Conservation (phyloP, 2,329 filamentous ascomycete species). For the Xylariaceae sp. region DNA sequence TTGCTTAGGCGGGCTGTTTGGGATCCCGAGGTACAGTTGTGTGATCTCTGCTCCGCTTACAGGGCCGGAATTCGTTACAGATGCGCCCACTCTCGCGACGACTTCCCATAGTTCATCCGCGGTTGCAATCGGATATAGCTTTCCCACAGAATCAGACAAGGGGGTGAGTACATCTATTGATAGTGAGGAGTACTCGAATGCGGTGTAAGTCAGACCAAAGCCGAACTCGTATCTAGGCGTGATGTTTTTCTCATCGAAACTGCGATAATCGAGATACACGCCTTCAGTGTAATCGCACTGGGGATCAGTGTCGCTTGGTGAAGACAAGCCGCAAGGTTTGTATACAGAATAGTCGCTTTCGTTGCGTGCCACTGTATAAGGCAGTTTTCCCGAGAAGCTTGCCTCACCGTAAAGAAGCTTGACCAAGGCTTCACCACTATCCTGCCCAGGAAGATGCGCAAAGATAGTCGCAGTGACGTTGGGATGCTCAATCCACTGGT, state of each 20-base stretch:
- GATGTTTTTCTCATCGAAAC: conserved; percentile 45
- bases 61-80: conserved; percentile 59
- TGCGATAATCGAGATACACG: conserved; percentile 51
- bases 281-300: conserved; percentile 60
- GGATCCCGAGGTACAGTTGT: conserved; percentile 60
- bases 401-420: conserved; percentile 56
- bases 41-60: conserved; percentile 49
- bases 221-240: conserved; percentile 52
- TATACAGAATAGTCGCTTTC: conserved; percentile 50
- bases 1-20: conserved; percentile 54
- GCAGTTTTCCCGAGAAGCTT: conserved; percentile 52
- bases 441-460: conserved; percentile 63
- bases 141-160: conserved; percentile 4
- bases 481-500: conserved; percentile 60
- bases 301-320: conserved; percentile 42
- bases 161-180: conserved; percentile 19
- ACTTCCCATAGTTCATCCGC: conserved; percentile 60
- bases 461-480: conserved; percentile 63
- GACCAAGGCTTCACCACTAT: conserved; percentile 55
- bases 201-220: conserved; percentile 53
- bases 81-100: conserved; percentile 55
- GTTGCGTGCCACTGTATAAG: conserved; percentile 57
- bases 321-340: conserved; percentile 41
- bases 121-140: conserved; percentile 40
- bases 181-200: conserved; percentile 46